Evolutionary conservation across 768 basidiomycete species (phyloP), one percentile per base, ranked within the genome.

Genomic region (Coprinopsis sp.): DNA sequence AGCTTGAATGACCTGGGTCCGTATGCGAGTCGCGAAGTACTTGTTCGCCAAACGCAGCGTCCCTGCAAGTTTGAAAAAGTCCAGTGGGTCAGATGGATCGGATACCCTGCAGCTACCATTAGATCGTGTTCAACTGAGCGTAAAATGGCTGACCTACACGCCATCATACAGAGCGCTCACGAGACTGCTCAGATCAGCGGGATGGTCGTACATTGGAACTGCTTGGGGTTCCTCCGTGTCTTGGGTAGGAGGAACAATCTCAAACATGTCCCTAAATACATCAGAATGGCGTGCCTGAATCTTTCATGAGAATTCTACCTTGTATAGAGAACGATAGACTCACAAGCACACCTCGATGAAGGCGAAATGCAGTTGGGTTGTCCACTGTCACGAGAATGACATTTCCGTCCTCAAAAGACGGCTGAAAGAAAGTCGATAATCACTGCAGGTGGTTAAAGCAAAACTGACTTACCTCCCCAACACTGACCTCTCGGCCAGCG

Each of bases 321-420:
- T 33, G 2, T 16, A 2, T 22, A 21, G 39, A 33, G 27, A 21
- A 33, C 37, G 24, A 34, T 37, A 33, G 22, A 19, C 63, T 39
- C 55, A 69, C 68, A 44, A 72, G 62, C 33, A 74, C 67, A 47
- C 73, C 71, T 28, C 68, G 71, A 55, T 81, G 81, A 4, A 81
- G 67, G 27, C 73, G 78, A 66, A 80, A 81, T 1, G 72, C 73
- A 28, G 70, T 69, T 4, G 60, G 64, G 41, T 61, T 54, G 36
- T 70, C 66, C 27, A 69, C 59, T 6, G 73, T 71, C 30, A 76
- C 58, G 3, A 82, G 66, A 14, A 81, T 61, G 37, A 81, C 67
- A 56, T 81, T 82, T 14, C 79, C 79, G 52, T 81, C 79, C 19
- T 79, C 75, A 54, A 82, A 78, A 76, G 75, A 81, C 13, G 76